Base-by-base conservation (phyloP, 257 asterid species). In the Mitragyna speciosa region DNA sequence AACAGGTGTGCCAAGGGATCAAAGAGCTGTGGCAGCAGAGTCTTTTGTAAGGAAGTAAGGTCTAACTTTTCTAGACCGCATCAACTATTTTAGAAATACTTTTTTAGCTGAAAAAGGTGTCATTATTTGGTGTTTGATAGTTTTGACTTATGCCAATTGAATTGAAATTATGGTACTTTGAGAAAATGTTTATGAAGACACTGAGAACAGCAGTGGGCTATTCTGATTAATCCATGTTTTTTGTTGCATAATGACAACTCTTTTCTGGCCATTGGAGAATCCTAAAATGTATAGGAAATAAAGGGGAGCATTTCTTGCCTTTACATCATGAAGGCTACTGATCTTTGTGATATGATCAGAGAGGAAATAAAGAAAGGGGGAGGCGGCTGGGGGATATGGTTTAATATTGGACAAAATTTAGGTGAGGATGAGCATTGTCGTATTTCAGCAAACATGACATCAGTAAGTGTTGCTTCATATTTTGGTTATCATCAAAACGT, bases 11-110 rank as follows among this genome's bases (percentile, higher is more conserved):
- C 78, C 74, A 19, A 84, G 68, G 82, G 87, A 76, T 58, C 72
- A 65, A 54, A 82, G 79, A 52, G 81, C 75, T 70, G 19, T 51
- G 78, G 54, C 69, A 15, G 80, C 56, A 71, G 80, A 76, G 79
- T 80, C 79, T 75, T 33, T 63, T 72, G 84, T 63, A 51, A 68
- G 75, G 77, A 83, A 81, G 93, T 86, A 71, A 78, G 85, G 61
- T 79, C 17, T 61, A 69, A 61, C 52, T 24, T 66, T 47, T 77
- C 31, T 9, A 28, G 17, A 82, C n/a, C 11, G 3, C 48, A 14
- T 22, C 26, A 11, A 59, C 36, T 6, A n/a, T n/a, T n/a, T n/a
- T n/a, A n/a, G n/a, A n/a, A n/a, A n/a, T n/a, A n/a, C n/a, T n/a
- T n/a, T n/a, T n/a, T n/a, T n/a, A 58, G 47, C 15, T 73, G n/a